Evolutionary conservation across 106 monocot species (phyloP).

Genomic region (Allium sativum): DNA sequence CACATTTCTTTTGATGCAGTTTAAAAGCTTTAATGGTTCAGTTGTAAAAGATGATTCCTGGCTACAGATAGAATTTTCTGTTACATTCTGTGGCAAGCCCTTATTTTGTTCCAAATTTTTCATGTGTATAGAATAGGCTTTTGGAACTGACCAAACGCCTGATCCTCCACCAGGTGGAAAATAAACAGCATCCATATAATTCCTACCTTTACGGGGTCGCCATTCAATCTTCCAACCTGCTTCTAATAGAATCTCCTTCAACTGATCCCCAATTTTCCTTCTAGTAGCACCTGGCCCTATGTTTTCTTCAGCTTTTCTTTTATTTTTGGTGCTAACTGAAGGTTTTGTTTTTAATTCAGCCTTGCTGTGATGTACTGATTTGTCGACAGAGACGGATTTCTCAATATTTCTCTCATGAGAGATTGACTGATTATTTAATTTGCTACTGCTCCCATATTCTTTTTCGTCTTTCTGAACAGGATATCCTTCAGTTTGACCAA

Average conservation of each 20-base stretch:
- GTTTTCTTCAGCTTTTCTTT: too few species aligned
- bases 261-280: slow-evolving; percentile 10
- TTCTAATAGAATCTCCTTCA: slow-evolving; percentile 15
- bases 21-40: not conserved
- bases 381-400: not conserved
- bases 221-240: slow-evolving; percentile 22
- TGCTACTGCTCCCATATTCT: not conserved
- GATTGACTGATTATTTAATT: not conserved
- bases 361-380: too few species aligned
- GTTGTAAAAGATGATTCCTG: slow-evolving; percentile 2
- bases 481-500: not conserved
- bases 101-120: not conserved
- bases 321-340: too few species aligned
- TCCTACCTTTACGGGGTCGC: slow-evolving; percentile 20
- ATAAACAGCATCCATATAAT: slow-evolving; percentile 20
- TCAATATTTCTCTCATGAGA: not conserved
- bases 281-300: not conserved
- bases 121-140: slow-evolving; percentile 15
- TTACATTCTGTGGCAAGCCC: not conserved
- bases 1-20: slow-evolving; percentile 6
- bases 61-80: not conserved
- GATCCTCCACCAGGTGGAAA: slow-evolving; percentile 10
- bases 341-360: too few species aligned
- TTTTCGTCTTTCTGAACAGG: not conserved
- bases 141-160: slow-evolving; percentile 22